Conservation (phyloP, 805 yeast species). For the Lipomyces spencermartinsiae region DNA sequence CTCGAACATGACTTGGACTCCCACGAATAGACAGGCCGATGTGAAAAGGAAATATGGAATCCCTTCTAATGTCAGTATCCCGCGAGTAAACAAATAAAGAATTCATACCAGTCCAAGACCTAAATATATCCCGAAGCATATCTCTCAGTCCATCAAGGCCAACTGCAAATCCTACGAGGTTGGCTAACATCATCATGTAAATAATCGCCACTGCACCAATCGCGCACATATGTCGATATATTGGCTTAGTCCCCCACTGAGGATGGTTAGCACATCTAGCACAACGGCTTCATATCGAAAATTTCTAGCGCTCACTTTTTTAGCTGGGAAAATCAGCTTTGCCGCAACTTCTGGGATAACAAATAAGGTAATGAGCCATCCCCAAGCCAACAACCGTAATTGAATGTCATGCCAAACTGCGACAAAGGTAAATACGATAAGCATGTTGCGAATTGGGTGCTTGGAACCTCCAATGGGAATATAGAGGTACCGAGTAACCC, state of each 20-base stretch:
- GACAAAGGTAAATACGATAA: constrained; percentile 91
- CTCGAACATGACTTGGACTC: constrained; percentile 93
- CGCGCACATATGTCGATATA: constrained; percentile 85
- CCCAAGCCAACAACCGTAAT: constrained; percentile 86
- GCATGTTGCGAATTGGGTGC: constrained; percentile 73
- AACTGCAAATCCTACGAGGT: constrained; percentile 90
- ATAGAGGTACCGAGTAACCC: constrained; percentile 88
- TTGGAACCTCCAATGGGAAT: constrained; percentile 87
- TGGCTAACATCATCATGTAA: constrained; percentile 98
- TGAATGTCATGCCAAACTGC: constrained; percentile 99
- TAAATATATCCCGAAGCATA: constrained; percentile 71
- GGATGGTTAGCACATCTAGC: constrained; percentile 29
- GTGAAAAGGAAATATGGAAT: constrained; percentile 60
- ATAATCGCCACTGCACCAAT: constrained; percentile 86
- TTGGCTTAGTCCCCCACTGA: constrained; percentile 55
- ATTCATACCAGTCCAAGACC: constrained; percentile 64
- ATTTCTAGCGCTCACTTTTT: constrained; percentile 28
- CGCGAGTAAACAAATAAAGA: not conserved
- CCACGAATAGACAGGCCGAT: constrained; percentile 74
- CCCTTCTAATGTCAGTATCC: constrained; percentile 16
- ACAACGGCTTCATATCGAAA: not conserved
- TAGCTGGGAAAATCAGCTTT: constrained; percentile 50
- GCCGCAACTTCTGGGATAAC: constrained; percentile 83
- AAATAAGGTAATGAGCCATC: constrained; percentile 89
- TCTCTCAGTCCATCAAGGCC: constrained; percentile 83